Base-by-base conservation (phyloP, 331 rosid species). In the Rhamnella rubrinervis region DNA sequence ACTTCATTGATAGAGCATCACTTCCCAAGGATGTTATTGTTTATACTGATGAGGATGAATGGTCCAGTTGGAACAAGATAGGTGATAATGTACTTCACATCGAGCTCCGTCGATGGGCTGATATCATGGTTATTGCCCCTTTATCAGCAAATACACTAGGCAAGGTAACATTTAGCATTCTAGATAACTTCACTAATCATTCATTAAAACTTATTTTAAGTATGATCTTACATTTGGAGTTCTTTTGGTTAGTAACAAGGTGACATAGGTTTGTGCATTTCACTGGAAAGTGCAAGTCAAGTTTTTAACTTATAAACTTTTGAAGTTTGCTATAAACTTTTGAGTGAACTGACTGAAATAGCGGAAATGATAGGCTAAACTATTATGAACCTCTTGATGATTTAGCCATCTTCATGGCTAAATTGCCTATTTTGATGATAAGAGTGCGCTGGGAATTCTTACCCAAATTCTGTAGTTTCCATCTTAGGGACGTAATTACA, bases 51-150 rank as follows among this genome's bases (percentile, higher is more conserved):
- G 86, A 88, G 18, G 85, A 88, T 51, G 98, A 93, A 49, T 86
- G 96, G 96, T 25, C 61, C n/a, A 77, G 71, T 69, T 93, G 98
- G 98, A 85, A 71, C 66, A 85, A 69, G 61, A 63, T 88, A 55
- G 96, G 96, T 3, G 97, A 88, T 66, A 39, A 56, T 8, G 90
- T 93, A 35, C 87, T 88, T 75, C 97, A 90, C 81, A 84, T 90
- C 79, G 96, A 88, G 79, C 97, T 91, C 71, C 73, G 83, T 28
- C 72, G 66, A 61, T 93, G 98, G 97, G 98, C 97, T 72, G 98
- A 93, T 65, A 85, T 91, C 71, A 70, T 93, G 89, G 88, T 91
- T 55, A 84, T 93, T 56, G 97, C 98, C 41, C 98, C 98, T 15
- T 72, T 93, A 65, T 93, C 98, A 52, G 96, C 96, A 37, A 83